Percentiles rank a stretch among this genome's conserved stretches.
These are phyloP conservation scores for Wickerhamiella siamensis DNA, from an alignment of 805 yeast genomes.

Conservation along the genomic window DNA sequence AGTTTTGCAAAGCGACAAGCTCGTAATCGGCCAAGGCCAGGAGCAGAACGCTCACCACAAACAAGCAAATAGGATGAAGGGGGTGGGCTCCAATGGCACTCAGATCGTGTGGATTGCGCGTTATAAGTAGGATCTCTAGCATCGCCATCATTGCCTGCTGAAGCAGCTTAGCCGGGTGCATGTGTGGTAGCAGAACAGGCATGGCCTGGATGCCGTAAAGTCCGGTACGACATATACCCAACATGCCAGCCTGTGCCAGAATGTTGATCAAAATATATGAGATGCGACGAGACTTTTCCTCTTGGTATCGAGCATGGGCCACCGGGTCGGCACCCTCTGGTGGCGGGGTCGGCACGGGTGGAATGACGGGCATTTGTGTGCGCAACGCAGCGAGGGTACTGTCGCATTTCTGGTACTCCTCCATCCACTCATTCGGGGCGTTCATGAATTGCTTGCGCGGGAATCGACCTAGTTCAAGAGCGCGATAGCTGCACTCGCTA, in stretches of 20 bases:
- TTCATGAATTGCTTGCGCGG: conserved; percentile 7
- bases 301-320: neutral
- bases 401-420: conserved; percentile 11
- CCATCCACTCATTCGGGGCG: conserved; percentile 12
- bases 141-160: conserved; percentile 14
- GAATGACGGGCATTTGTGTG: conserved; percentile 7
- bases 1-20: conserved; percentile 9
- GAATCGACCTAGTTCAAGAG: conserved; percentile 11
- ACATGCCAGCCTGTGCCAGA: conserved; percentile 12
- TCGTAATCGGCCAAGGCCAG: conserved; percentile 6
- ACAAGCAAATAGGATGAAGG: conserved; percentile 8
- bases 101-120: conserved; percentile 15
- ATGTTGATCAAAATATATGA: conserved; percentile 9
- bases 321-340: neutral
- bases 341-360: conserved; percentile 4
- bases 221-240: conserved; percentile 10
- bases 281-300: conserved; percentile 7
- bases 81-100: conserved; percentile 12
- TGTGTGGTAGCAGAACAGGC: conserved; percentile 8
- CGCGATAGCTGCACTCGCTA: conserved; percentile 8
- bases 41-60: conserved; percentile 8
- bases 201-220: conserved; percentile 9
- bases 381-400: conserved; percentile 6
- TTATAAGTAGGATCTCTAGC: conserved; percentile 14
- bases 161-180: conserved; percentile 13